phyloP scores from a whole-genome alignment of 2,329 filamentous ascomycete species.

The Calonectria crousiana region DNA sequence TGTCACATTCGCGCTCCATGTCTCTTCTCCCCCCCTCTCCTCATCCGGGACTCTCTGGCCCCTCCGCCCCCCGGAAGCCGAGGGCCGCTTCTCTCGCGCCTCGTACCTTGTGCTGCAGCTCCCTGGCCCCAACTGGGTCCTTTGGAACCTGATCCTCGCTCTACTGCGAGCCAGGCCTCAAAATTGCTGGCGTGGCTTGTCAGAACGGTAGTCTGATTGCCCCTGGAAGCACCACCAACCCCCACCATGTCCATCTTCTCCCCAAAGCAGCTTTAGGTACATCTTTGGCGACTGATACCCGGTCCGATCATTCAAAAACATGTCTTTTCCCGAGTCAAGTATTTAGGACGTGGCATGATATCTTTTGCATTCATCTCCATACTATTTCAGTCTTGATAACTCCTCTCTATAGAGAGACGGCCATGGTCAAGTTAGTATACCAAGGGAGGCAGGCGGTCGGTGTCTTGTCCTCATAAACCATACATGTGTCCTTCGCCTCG shows the following conservation, averaged over 20 bases:
- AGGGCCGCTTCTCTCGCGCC: conserved; percentile 19
- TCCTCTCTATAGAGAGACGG: background rate
- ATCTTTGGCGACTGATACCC: background rate
- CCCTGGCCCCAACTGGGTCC: conserved; percentile 2
- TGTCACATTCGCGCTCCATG: conserved; percentile 11
- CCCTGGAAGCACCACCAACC: background rate
- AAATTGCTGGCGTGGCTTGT: conserved; percentile 11
- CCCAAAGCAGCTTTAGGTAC: background rate
- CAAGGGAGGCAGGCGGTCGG: conserved; percentile 4
- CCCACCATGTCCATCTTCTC: background rate
- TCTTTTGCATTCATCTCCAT: conserved; percentile 20
- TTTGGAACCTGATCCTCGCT: background rate
- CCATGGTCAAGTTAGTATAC: conserved; percentile 11
- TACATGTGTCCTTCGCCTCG: conserved; percentile 13
- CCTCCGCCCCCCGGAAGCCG: conserved; percentile 37
- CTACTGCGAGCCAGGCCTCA: background rate
- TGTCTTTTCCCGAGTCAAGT: background rate
- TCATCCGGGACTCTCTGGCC: conserved; percentile 3
- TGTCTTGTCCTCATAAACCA: background rate
- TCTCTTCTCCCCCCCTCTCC: conserved; percentile 30
- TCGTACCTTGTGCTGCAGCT: background rate
- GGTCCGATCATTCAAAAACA: background rate
- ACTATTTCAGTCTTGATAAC: conserved; percentile 12
- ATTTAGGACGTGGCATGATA: conserved; percentile 3
- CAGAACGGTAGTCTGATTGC: conserved; percentile 12